Conservation (phyloP, 2,329 filamentous ascomycete genomes). For the Hymenotorrendiella dingleyae region DNA sequence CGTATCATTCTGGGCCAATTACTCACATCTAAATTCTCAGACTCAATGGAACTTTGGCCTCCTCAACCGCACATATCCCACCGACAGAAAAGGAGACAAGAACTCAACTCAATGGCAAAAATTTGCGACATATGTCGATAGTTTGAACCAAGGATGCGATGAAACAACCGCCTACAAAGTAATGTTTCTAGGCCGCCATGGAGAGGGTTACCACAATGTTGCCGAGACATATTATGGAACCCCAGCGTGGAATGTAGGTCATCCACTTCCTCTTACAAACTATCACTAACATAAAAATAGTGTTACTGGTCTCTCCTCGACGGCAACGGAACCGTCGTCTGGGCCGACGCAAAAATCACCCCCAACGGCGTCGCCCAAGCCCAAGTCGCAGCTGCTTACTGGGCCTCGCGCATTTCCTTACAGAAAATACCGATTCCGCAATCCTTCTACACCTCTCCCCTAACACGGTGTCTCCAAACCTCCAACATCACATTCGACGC, state of each 20-base stretch:
- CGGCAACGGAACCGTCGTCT: slow-evolving; percentile 56
- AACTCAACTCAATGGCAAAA: slow-evolving; percentile 57
- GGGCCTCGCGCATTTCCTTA: slow-evolving; percentile 44
- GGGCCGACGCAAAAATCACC: slow-evolving; percentile 61
- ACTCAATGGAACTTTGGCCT: slow-evolving; percentile 59
- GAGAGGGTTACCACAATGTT: slow-evolving; percentile 43
- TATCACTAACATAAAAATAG: slow-evolving; percentile 26
- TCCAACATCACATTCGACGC: slow-evolving; percentile 54
- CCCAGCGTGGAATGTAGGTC: slow-evolving; percentile 58
- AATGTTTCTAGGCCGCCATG: slow-evolving; percentile 46
- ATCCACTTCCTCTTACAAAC: not conserved
- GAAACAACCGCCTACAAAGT: slow-evolving; percentile 55
- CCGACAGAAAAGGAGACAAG: slow-evolving; percentile 39
- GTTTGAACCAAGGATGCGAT: slow-evolving; percentile 44
- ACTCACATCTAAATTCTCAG: slow-evolving; percentile 34
- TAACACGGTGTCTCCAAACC: slow-evolving; percentile 58
- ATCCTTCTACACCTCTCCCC: slow-evolving; percentile 58
- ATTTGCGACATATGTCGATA: slow-evolving; percentile 52
- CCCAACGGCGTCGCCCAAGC: slow-evolving; percentile 51
- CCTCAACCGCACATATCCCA: slow-evolving; percentile 55
- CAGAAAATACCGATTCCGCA: slow-evolving; percentile 55
- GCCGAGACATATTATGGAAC: slow-evolving; percentile 63
- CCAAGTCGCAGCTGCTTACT: slow-evolving; percentile 52
- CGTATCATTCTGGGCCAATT: not conserved
- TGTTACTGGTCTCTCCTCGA: slow-evolving; percentile 61